Conservation (phyloP, 495 filamentous ascomycete species). For the Tuber borchii region DNA sequence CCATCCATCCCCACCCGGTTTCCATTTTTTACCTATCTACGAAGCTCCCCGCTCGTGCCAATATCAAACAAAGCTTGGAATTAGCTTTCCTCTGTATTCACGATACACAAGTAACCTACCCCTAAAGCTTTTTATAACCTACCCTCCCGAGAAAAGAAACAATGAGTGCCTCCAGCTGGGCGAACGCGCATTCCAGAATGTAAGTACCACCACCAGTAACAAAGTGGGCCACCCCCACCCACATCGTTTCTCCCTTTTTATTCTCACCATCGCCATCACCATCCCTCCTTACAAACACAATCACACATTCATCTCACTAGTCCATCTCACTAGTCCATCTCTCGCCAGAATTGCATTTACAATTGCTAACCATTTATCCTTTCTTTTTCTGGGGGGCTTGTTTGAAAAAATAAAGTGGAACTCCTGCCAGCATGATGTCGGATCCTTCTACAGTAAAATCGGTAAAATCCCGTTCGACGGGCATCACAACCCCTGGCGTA, state of each 20-base stretch:
- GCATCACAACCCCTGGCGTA: conserved; percentile 46
- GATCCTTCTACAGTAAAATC: conserved; percentile 37
- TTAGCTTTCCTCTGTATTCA: neutral
- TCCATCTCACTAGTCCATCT: neutral
- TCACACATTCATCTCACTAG: neutral
- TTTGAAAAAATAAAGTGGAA: conserved; percentile 20
- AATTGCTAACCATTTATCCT: conserved; percentile 10
- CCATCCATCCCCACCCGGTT: neutral
- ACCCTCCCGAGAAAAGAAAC: conserved; percentile 11
- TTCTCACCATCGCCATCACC: neutral
- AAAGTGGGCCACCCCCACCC: neutral
- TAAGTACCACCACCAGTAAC: conserved; percentile 20
- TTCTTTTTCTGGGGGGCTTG: conserved; percentile 11
- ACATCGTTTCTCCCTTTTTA: neutral
- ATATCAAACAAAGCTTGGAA: neutral
- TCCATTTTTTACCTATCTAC: neutral
- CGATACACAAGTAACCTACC: neutral
- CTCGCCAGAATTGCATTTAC: neutral
- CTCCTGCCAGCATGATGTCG: conserved; percentile 40
- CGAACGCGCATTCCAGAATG: conserved; percentile 39
- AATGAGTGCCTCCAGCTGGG: conserved; percentile 37
- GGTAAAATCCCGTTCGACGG: conserved; percentile 34
- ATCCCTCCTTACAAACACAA: neutral
- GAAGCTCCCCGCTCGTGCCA: neutral
- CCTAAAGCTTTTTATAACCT: neutral